Percentiles rank a stretch among this genome's conserved stretches.
These are phyloP conservation scores for Physcomitrellopsis africana DNA, from an alignment of 225 moss, liverwort and hornwort species.

Conservation along the genomic window DNA sequence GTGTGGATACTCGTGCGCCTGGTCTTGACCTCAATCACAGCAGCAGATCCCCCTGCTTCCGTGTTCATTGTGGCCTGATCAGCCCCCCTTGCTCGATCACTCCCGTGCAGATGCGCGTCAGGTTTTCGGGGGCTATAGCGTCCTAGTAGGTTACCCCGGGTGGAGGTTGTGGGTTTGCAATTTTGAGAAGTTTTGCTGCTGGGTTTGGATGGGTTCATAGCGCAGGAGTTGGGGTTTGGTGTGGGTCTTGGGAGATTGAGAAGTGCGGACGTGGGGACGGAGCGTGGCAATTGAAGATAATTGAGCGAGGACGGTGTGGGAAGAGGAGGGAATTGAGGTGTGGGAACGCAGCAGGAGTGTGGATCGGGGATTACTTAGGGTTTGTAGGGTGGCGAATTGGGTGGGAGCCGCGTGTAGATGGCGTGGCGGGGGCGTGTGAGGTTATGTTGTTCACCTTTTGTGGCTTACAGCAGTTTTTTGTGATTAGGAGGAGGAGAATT, in stretches of 20 bases:
- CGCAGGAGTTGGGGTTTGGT: slow-evolving; percentile 27
- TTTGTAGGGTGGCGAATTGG: not conserved
- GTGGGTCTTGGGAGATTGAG: not conserved
- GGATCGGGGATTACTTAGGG: slow-evolving; percentile 29
- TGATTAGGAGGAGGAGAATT: too few relatives aligned
- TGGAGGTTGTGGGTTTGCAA: too few relatives aligned
- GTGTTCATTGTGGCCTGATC: too few relatives aligned
- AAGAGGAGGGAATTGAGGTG: not conserved
- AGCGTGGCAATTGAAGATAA: slow-evolving; percentile 5
- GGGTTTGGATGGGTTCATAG: not conserved
- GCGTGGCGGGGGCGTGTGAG: not conserved
- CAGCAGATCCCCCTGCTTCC: too few relatives aligned
- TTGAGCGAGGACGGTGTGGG: not conserved
- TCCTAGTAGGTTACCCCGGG: too few relatives aligned
- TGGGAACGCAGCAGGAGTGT: not conserved
- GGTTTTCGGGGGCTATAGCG: too few relatives aligned
- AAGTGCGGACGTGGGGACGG: not conserved
- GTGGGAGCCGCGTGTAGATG: slow-evolving; percentile 19
- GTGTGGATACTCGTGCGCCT: too few relatives aligned
- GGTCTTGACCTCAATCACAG: too few relatives aligned
- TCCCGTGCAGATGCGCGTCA: too few relatives aligned
- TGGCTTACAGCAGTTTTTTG: not conserved
- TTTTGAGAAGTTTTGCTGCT: too few relatives aligned
- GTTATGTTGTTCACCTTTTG: slow-evolving; percentile 7
- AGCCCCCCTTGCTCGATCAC: too few relatives aligned